These are phyloP conservation scores for Nyssa sinensis DNA, from an alignment of 148 eudicot genomes.

Conservation along the genomic window DNA sequence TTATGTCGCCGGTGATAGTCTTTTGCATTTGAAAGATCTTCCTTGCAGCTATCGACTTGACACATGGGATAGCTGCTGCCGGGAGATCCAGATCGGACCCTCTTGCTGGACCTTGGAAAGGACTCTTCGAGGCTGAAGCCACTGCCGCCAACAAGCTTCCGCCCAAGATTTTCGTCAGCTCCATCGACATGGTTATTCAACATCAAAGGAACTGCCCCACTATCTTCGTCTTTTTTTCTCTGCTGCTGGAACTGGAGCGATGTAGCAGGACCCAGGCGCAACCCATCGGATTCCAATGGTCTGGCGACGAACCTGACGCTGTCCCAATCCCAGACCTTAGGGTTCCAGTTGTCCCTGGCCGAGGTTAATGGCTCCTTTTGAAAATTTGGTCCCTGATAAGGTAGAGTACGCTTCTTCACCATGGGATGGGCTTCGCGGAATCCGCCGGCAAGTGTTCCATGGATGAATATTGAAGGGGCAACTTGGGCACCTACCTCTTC, in stretches of 20 bases:
- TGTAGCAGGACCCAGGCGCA: not conserved
- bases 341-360: constrained; percentile 31
- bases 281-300: constrained; percentile 23
- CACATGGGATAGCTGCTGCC: constrained; percentile 62
- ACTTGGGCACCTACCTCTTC: constrained; percentile 46
- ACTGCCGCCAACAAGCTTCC: constrained; percentile 37
- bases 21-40: constrained; percentile 69
- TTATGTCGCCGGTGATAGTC: constrained; percentile 88
- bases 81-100: constrained; percentile 57
- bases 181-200: constrained; percentile 18
- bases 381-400: too few species aligned
- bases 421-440: constrained; percentile 23
- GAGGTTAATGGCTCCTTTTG: too few species aligned
- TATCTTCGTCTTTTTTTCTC: constrained; percentile 11
- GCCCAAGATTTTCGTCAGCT: constrained; percentile 33
- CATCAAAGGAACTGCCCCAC: constrained; percentile 4
- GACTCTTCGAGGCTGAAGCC: constrained; percentile 15
- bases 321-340: constrained; percentile 51
- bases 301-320: constrained; percentile 41
- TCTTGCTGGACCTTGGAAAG: constrained; percentile 40
- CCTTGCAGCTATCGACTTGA: constrained; percentile 77
- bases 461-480: constrained; percentile 31
- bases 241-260: constrained; percentile 1
- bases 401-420: constrained; percentile 36
- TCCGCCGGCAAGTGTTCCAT: constrained; percentile 20